These are phyloP conservation scores for Dissophora ornata DNA, from an alignment of 192 early-diverging fungal species.

Conservation along the genomic window DNA sequence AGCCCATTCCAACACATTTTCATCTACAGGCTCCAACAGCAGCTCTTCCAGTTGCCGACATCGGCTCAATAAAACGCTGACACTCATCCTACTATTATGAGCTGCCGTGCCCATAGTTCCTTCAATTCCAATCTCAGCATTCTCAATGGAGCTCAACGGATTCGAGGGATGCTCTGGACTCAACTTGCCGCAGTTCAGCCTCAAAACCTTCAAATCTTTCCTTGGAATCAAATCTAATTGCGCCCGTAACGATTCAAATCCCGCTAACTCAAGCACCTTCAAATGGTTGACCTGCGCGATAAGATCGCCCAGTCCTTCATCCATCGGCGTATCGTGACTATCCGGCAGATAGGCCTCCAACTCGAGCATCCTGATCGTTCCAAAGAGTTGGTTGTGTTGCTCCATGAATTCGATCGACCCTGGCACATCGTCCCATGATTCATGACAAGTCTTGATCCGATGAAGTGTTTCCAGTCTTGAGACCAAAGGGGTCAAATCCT, in stretches of 20 bases:
- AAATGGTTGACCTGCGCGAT: constrained; percentile 31
- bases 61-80: constrained; percentile 33
- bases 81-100: constrained; percentile 10
- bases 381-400: constrained; percentile 39
- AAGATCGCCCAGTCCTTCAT: constrained; percentile 17
- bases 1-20: constrained; percentile 44
- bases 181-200: constrained; percentile 35
- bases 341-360: constrained; percentile 40
- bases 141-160: background rate
- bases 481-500: constrained; percentile 25
- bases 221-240: constrained; percentile 22
- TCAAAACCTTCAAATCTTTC: constrained; percentile 27
- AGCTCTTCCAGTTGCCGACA: constrained; percentile 46
- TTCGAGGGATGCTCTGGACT: background rate
- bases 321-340: constrained; percentile 29
- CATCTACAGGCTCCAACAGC: constrained; percentile 29
- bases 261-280: constrained; percentile 30
- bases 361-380: constrained; percentile 43
- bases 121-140: no score
- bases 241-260: constrained; percentile 26
- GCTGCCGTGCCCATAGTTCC: no score
- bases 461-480: constrained; percentile 14
- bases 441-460: constrained; percentile 43
- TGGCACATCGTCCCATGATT: constrained; percentile 31
- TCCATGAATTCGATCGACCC: constrained; percentile 42